Conservation (phyloP, 805 yeast species). For the Metschnikowia baotianmanensis region DNA sequence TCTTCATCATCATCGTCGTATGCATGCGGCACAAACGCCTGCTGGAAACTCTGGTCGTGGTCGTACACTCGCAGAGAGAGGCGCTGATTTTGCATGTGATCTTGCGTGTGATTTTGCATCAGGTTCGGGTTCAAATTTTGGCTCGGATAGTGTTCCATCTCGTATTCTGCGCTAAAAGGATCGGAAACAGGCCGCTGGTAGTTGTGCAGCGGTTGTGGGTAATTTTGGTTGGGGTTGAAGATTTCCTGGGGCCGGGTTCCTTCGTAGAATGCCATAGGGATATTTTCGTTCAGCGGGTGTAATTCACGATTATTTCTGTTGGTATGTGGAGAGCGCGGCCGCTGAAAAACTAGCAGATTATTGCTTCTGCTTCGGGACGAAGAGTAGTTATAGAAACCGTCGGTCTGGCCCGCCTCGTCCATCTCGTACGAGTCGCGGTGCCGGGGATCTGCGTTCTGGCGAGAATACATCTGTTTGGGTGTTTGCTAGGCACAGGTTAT, state of each 20-base stretch:
- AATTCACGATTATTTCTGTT: constrained; percentile 1
- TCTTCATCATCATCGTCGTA: constrained; percentile 41
- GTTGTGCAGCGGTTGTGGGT: constrained; percentile 11
- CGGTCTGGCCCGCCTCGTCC: constrained; percentile 10
- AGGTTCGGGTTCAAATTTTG: too few species aligned
- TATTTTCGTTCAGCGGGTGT: constrained; percentile 11
- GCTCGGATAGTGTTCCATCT: constrained; percentile 17
- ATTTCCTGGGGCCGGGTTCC: constrained; percentile 16
- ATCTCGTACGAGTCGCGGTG: constrained; percentile 3
- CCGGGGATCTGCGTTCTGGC: constrained; percentile 4
- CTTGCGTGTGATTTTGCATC: too few species aligned
- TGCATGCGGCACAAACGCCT: constrained; percentile 44
- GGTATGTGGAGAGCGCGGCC: constrained; percentile 12
- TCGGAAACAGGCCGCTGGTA: constrained; percentile 18
- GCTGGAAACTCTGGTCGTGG: constrained; percentile 23
- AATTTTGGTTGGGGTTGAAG: constrained; percentile 11
- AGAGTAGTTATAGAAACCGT: constrained; percentile 17
- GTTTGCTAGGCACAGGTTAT: neutral
- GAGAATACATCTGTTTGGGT: constrained; percentile 7
- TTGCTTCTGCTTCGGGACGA: constrained; percentile 10
- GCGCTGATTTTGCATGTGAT: too few species aligned
- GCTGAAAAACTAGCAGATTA: constrained; percentile 17
- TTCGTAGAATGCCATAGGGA: constrained; percentile 17
- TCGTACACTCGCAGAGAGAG: constrained; percentile 5
- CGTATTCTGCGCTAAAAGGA: constrained; percentile 30